Conservation (phyloP, 768 basidiomycete genomes). For the Exidia glandulosa region DNA sequence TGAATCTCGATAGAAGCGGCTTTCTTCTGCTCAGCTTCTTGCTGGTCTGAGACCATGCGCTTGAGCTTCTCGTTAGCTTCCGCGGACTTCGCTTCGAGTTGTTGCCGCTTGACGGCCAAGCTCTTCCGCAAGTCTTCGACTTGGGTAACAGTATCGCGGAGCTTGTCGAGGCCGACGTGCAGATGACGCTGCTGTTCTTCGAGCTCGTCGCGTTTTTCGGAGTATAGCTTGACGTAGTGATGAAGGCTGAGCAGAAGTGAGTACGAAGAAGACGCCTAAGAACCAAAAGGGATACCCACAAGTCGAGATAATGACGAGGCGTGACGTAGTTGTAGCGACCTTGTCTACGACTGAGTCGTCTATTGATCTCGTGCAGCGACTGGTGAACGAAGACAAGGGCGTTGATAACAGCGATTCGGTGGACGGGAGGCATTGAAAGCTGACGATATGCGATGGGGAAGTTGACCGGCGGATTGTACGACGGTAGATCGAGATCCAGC, state of each 20-base stretch:
- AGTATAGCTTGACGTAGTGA: conserved; percentile 90
- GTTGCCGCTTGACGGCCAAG: conserved; percentile 84
- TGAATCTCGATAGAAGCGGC: conserved; percentile 93
- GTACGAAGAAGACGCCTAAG: neutral
- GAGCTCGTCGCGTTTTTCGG: conserved; percentile 92
- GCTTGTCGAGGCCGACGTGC: conserved; percentile 94
- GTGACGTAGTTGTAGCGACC: conserved; percentile 97
- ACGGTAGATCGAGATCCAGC: conserved; percentile 80
- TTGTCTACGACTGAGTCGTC: conserved; percentile 78
- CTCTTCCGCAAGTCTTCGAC: conserved; percentile 95
- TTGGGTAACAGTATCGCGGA: conserved; percentile 89
- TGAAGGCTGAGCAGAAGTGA: conserved; percentile 57
- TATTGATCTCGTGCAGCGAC: conserved; percentile 81
- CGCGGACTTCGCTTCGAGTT: conserved; percentile 84
- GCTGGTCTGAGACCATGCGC: conserved; percentile 97
- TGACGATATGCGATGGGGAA: conserved; percentile 89
- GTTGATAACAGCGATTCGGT: conserved; percentile 86
- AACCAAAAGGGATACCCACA: conserved; percentile 48
- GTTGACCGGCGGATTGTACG: conserved; percentile 64
- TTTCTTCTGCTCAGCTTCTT: conserved; percentile 98
- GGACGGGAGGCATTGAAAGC: conserved; percentile 74
- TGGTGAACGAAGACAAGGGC: conserved; percentile 87
- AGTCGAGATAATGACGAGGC: conserved; percentile 95
- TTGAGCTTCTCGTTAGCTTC: conserved; percentile 96
- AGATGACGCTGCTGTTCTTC: conserved; percentile 98